Conservation (phyloP, 345 rosid genomes). For the Gossypium longicalyx region DNA sequence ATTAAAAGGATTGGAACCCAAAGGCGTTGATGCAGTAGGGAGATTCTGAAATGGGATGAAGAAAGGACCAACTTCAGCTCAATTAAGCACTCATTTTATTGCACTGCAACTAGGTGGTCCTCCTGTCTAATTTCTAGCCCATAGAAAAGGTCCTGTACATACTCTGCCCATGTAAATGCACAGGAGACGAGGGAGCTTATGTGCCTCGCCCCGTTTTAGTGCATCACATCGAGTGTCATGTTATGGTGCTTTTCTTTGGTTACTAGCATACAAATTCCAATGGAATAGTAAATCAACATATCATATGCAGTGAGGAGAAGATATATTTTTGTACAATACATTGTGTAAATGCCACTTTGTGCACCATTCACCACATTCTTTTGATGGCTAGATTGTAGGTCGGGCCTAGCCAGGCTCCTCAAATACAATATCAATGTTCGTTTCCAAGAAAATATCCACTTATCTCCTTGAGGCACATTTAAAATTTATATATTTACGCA, state of each 20-base stretch:
- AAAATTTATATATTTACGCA: too few relatives aligned
- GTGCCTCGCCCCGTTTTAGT: not conserved
- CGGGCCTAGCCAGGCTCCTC: too few relatives aligned
- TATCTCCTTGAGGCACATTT: too few relatives aligned
- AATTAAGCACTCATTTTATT: constrained; percentile 39
- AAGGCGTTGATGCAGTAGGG: constrained; percentile 67
- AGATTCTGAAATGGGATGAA: constrained; percentile 90
- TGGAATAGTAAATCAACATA: too few relatives aligned
- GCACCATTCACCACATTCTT: too few relatives aligned
- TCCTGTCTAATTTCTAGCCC: constrained; percentile 15
- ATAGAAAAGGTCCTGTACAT: constrained; percentile 23
- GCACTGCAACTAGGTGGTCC: constrained; percentile 38
- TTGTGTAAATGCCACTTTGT: too few relatives aligned
- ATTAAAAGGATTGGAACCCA: constrained; percentile 64
- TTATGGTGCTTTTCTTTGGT: not conserved
- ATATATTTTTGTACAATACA: too few relatives aligned
- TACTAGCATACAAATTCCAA: not conserved
- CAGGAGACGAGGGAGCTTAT: constrained; percentile 36
- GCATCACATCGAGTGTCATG: not conserved
- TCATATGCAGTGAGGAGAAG: too few relatives aligned
- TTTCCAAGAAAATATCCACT: too few relatives aligned
- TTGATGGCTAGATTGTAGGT: too few relatives aligned
- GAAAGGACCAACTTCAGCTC: constrained; percentile 50
- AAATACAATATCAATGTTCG: too few relatives aligned
- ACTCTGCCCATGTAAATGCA: constrained; percentile 24